Conservation (phyloP, 164 flowering plant genomes). For the Berberis thunbergii region DNA sequence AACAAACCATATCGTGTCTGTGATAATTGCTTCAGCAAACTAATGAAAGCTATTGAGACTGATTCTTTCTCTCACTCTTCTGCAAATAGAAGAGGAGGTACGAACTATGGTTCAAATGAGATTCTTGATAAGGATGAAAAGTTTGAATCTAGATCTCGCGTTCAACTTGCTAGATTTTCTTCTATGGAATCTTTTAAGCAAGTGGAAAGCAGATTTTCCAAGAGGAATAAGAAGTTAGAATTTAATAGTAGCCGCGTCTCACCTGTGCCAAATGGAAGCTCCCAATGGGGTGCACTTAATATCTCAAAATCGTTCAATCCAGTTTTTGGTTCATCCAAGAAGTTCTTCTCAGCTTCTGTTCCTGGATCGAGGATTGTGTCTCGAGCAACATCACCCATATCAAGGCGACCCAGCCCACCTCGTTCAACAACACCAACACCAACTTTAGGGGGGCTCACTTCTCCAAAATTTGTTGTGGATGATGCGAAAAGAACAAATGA, state of each 20-base stretch:
- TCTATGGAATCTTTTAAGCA: constrained; percentile 75
- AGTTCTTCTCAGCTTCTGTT: constrained; percentile 95
- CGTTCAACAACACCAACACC: constrained; percentile 98
- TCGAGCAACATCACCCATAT: constrained; percentile 95
- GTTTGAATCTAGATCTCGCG: constrained; percentile 54
- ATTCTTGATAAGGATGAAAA: constrained; percentile 63
- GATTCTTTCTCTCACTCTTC: constrained; percentile 63
- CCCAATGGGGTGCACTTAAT: constrained; percentile 79
- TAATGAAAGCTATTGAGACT: constrained; percentile 61
- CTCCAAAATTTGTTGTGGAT: constrained; percentile 67
- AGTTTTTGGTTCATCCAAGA: constrained; percentile 90
- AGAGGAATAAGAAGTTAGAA: constrained; percentile 81
- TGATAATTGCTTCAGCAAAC: constrained; percentile 72
- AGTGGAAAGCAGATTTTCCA: constrained; percentile 55
- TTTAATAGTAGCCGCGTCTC: constrained; percentile 93
- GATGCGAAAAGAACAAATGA: constrained; percentile 71
- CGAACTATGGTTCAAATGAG: constrained; percentile 48
- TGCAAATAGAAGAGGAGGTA: constrained; percentile 58
- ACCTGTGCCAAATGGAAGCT: constrained; percentile 73
- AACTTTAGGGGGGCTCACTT: constrained; percentile 72
- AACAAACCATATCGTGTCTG: constrained; percentile 95
- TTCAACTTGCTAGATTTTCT: constrained; percentile 63
- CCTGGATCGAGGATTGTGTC: constrained; percentile 99
- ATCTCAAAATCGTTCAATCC: constrained; percentile 86
- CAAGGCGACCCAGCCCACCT: constrained; percentile 91